Evolutionary conservation across 2,329 filamentous ascomycete genomes (phyloP).

Genomic region (Dothistroma septosporum): DNA sequence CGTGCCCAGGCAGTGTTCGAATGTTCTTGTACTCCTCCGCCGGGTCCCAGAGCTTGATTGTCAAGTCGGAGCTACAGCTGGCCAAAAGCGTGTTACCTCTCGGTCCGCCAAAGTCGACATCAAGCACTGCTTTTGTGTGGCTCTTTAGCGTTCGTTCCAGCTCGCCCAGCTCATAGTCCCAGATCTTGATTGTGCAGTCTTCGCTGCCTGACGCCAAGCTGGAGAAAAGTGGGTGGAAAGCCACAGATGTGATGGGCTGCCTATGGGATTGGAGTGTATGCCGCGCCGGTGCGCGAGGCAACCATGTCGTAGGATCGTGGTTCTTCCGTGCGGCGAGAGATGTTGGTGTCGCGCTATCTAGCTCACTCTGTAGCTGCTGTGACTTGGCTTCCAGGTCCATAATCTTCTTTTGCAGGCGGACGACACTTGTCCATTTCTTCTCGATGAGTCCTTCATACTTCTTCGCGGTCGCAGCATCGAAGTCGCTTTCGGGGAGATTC

Average conservation of each 20-base stretch:
- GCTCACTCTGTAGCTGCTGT: constrained; percentile 69
- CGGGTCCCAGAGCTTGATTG: constrained; percentile 93
- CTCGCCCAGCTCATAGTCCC: constrained; percentile 94
- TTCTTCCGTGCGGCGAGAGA: constrained; percentile 70
- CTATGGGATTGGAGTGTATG: constrained; percentile 82
- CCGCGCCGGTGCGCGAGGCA: constrained; percentile 75
- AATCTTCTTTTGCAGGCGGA: constrained; percentile 95
- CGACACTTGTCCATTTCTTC: constrained; percentile 98
- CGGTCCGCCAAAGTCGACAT: constrained; percentile 86
- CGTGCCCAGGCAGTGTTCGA: constrained; percentile 81
- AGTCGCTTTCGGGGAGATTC: constrained; percentile 61
- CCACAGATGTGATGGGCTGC: constrained; percentile 75
- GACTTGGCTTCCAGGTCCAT: constrained; percentile 85
- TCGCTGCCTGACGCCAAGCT: constrained; percentile 87
- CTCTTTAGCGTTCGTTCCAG: constrained; percentile 86
- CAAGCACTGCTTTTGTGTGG: constrained; percentile 81
- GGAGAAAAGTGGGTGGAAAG: constrained; percentile 89
- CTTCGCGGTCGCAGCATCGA: constrained; percentile 78
- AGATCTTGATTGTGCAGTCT: constrained; percentile 92
- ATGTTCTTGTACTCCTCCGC: constrained; percentile 94
- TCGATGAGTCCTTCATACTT: constrained; percentile 92
- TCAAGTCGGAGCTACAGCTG: constrained; percentile 82
- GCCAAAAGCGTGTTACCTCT: constrained; percentile 73
- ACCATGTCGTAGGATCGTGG: constrained; percentile 79
- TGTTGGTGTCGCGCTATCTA: constrained; percentile 76